Evolutionary conservation across 2,329 filamentous ascomycete genomes (phyloP).

Genomic region (Epichloe gansuensis): DNA sequence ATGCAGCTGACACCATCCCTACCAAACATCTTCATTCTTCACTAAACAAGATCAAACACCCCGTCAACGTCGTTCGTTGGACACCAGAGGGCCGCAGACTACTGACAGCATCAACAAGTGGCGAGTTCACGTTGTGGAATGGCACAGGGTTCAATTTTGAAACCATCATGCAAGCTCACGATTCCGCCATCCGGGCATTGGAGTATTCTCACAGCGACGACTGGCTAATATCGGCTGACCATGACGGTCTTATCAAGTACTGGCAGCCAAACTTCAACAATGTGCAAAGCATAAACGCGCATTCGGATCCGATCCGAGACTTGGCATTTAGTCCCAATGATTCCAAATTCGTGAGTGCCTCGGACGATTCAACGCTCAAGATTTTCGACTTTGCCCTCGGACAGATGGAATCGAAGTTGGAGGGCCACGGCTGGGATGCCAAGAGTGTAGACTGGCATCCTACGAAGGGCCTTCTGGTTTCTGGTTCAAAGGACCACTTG

Average conservation of each 20-base stretch:
- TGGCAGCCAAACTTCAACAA: slow-evolving; percentile 99
- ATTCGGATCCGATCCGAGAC: slow-evolving; percentile 80
- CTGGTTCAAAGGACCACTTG: slow-evolving; percentile 92
- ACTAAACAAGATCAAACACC: slow-evolving; percentile 94
- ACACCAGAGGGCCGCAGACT: slow-evolving; percentile 88
- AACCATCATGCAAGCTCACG: slow-evolving; percentile 97
- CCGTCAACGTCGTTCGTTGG: slow-evolving; percentile 94
- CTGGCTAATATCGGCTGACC: slow-evolving; percentile 91
- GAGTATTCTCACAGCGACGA: slow-evolving; percentile 92
- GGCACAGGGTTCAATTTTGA: slow-evolving; percentile 99
- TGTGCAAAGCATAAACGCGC: slow-evolving; percentile 85
- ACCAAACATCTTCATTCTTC: slow-evolving; percentile 97
- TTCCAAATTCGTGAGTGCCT: slow-evolving; percentile 89
- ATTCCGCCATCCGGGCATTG: slow-evolving; percentile 70
- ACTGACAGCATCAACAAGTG: slow-evolving; percentile 87
- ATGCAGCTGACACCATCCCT: slow-evolving; percentile 75
- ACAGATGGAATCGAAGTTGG: slow-evolving; percentile 68
- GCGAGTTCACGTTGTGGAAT: slow-evolving; percentile 98
- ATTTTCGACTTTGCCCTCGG: slow-evolving; percentile 93
- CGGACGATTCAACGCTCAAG: slow-evolving; percentile 85
- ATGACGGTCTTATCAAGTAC: slow-evolving; percentile 93
- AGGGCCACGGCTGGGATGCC: slow-evolving; percentile 95
- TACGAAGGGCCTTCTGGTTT: slow-evolving; percentile 84
- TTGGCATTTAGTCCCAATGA: slow-evolving; percentile 90
- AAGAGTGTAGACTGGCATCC: slow-evolving; percentile 98